Percentiles rank a stretch among this genome's conserved stretches.
Conservation (phyloP, 345 rosid species). For the Microcos paniculata region DNA sequence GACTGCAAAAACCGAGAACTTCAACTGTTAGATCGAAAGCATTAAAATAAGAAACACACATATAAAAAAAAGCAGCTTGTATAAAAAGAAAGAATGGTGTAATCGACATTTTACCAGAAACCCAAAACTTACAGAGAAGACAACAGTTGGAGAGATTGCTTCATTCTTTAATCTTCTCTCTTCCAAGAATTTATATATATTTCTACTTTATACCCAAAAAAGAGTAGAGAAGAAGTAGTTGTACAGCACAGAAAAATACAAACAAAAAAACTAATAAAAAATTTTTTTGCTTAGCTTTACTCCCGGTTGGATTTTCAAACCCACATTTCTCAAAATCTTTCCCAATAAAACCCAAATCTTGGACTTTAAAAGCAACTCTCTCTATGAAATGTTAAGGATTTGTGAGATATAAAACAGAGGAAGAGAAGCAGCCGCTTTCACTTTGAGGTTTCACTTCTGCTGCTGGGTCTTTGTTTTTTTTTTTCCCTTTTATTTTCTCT, state of each 20-base stretch:
- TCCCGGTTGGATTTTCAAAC: neutral
- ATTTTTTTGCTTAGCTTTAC: neutral
- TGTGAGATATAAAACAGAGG: neutral
- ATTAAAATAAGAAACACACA: neutral
- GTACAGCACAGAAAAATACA: neutral
- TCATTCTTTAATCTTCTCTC: slow-evolving; percentile 1
- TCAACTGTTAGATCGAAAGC: slow-evolving; percentile 20
- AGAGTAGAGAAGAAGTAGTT: slow-evolving; percentile 9
- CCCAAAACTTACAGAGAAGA: neutral
- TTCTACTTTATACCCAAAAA: neutral
- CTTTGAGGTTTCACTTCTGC: slow-evolving; percentile 3
- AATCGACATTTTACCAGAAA: slow-evolving; percentile 16
- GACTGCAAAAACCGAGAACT: slow-evolving; percentile 18
- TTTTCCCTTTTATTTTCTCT: no score
- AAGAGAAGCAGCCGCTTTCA: slow-evolving; percentile 16
- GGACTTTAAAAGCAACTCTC: neutral
- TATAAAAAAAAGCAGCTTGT: neutral
- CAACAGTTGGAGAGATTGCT: slow-evolving; percentile 2
- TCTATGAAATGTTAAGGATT: neutral
- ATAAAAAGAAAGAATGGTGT: neutral
- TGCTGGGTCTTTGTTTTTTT: neutral
- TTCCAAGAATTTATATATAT: neutral
- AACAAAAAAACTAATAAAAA: no score
- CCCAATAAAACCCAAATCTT: slow-evolving; percentile 5
- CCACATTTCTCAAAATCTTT: neutral